Evolutionary conservation across 1,284 basidiomycete species (phyloP).

Genomic region (Coniferiporia weirii): DNA sequence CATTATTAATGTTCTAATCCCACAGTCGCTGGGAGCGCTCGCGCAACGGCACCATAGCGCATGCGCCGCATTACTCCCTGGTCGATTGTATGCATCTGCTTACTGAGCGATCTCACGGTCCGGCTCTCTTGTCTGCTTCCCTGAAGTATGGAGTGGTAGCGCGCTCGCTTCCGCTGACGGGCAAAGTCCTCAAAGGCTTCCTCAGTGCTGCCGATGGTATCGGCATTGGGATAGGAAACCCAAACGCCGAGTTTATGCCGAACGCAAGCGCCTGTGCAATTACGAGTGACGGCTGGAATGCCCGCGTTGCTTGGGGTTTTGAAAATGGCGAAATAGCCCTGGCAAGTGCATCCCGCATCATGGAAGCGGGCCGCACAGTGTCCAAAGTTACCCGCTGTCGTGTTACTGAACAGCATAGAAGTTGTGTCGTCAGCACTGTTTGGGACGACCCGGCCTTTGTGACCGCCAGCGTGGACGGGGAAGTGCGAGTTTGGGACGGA

Average conservation of each 20-base stretch:
- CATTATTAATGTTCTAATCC: conserved; percentile 6
- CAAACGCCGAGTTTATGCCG: conserved; percentile 72
- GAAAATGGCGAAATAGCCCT: conserved; percentile 65
- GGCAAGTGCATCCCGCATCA: conserved; percentile 50
- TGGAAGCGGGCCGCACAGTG: conserved; percentile 47
- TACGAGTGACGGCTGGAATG: conserved; percentile 60
- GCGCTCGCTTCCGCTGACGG: conserved; percentile 68
- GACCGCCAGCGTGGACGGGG: conserved; percentile 58
- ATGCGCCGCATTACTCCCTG: conserved; percentile 53
- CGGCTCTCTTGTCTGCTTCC: conserved; percentile 59
- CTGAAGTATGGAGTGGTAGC: conserved; percentile 69
- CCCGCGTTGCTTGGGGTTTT: conserved; percentile 73
- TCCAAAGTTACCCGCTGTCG: conserved; percentile 44
- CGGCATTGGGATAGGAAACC: conserved; percentile 67
- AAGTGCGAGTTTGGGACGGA: conserved; percentile 67
- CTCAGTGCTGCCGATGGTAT: conserved; percentile 58
- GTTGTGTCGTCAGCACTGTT: conserved; percentile 45
- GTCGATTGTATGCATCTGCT: conserved; percentile 56
- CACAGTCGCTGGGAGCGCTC: conserved; percentile 70
- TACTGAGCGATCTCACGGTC: conserved; percentile 33
- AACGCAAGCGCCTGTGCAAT: conserved; percentile 56
- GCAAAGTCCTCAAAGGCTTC: conserved; percentile 67
- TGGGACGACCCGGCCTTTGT: conserved; percentile 45
- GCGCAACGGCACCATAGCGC: conserved; percentile 52
- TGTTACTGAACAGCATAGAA: conserved; percentile 54